Evolutionary conservation across 345 rosid genomes (phyloP), one percentile per base, ranked within the genome.

Genomic region (Salix koriyanagi): DNA sequence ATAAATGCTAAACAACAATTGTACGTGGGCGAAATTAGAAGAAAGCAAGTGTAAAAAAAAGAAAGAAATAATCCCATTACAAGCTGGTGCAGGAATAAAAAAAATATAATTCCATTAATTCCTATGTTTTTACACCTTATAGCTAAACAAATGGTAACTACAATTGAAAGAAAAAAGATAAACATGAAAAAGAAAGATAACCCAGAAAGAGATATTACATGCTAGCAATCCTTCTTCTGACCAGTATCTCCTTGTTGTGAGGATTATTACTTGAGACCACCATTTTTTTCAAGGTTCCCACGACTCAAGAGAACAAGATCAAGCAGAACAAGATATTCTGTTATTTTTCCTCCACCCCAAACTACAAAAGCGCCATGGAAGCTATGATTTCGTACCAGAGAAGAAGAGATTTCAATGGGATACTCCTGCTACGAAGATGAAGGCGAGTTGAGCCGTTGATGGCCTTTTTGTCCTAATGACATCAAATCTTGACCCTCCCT

Each of bases 191-290:
- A 48, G 7, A 10, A 18, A 50, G 72, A 72, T 64, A 58, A n/a
- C 62, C 62, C 28, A n/a, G 62, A n/a, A 37, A 11, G 67, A 72
- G 74, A 73, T 42, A 69, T 39, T 91, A 96, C 97, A 86, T 92
- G 84, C 84, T 90, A 66, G 88, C 79, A 37, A 96, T 89, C 79
- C 89, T 88, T 85, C 88, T 86, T 81, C 99, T 88, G 74, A 90
- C 83, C 69, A 85, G 54, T 23, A 73, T 73, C 74, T 79, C 69
- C 69, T 69, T 73, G 80, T 75, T 82, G 37, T 46, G 70, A n/a
- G 56, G 19, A 39, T 54, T 65, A 30, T 3, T 10, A 66, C 58
- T 67, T 2, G 76, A 72, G 12, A 72, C 66, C 44, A 46, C 76
- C 71, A 72, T 65, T 52, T 15, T 30, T 11, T 11, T 69, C 7